phyloP scores from a whole-genome alignment of 306 rosid species.

The Begonia fuchsioides region DNA sequence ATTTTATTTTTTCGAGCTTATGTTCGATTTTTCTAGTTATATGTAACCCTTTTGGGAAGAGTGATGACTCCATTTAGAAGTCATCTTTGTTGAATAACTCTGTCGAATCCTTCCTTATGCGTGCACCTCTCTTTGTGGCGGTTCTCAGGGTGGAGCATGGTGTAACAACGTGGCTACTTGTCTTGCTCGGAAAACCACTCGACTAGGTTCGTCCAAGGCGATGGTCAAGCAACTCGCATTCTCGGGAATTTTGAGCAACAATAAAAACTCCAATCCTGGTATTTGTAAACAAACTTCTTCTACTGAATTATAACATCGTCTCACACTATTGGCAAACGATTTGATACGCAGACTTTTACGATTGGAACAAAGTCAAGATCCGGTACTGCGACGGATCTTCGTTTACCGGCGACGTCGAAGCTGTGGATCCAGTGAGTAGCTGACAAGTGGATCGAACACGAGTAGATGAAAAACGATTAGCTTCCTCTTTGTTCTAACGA shows the following conservation, averaged over 20 bases:
- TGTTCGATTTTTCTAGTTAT: too few relatives aligned
- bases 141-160: conserved; percentile 91
- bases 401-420: conserved; percentile 83
- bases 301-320: background rate
- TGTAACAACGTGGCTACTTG: conserved; percentile 81
- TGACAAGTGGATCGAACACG: background rate
- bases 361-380: conserved; percentile 83
- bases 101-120: background rate
- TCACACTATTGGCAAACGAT: background rate
- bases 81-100: background rate
- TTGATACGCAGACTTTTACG: conserved; percentile 47
- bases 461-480: too few relatives aligned
- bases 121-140: conserved; percentile 1
- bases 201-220: conserved; percentile 70
- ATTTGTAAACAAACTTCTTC: background rate
- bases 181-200: conserved; percentile 53
- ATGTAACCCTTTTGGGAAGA: too few relatives aligned
- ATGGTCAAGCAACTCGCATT: conserved; percentile 53
- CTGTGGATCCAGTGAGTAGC: conserved; percentile 55
- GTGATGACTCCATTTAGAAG: background rate
- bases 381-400: conserved; percentile 91
- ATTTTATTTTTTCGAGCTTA: background rate
- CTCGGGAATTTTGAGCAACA: conserved; percentile 57
- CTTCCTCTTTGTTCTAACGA: background rate
- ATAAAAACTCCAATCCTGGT: conserved; percentile 58